A percentile compares a stretch with the other conserved stretches of the same genome.
These are phyloP conservation scores for Boletellus sp. DNA, from an alignment of 768 basidiomycete genomes.

Conservation along the genomic window DNA sequence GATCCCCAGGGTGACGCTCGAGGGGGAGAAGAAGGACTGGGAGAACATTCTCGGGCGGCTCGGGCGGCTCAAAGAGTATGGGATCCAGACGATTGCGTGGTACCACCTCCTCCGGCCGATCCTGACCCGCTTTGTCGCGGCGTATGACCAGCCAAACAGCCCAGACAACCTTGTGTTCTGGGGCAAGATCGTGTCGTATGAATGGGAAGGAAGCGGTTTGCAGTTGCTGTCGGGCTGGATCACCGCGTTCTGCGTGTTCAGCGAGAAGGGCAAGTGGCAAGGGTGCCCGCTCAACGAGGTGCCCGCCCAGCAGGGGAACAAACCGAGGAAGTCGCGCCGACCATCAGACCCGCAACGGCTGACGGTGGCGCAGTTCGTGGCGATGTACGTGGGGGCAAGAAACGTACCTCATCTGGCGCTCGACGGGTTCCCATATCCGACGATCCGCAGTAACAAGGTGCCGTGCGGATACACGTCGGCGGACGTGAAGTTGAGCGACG, in stretches of 20 bases:
- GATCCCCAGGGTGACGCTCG: constrained; percentile 43
- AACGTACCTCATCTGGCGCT: constrained; percentile 20
- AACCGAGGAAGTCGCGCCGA: constrained; percentile 31
- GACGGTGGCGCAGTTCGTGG: constrained; percentile 23
- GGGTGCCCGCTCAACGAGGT: constrained; percentile 30
- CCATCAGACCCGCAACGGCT: constrained; percentile 25
- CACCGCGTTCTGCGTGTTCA: constrained; percentile 35
- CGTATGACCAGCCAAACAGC: constrained; percentile 33
- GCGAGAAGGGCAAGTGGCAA: constrained; percentile 31
- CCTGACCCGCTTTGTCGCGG: constrained; percentile 33
- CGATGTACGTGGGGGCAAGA: constrained; percentile 24
- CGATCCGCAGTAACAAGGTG: constrained; percentile 24
- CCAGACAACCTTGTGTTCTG: constrained; percentile 36
- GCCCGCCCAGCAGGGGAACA: constrained; percentile 22
- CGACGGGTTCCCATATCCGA: constrained; percentile 30
- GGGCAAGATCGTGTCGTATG: constrained; percentile 34
- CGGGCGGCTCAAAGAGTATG: constrained; percentile 38
- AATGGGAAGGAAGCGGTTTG: constrained; percentile 25
- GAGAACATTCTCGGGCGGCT: constrained; percentile 32
- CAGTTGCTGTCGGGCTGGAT: constrained; percentile 39
- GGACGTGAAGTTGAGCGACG: constrained; percentile 28
- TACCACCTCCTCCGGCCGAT: constrained; percentile 39
- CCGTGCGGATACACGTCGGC: constrained; percentile 30
- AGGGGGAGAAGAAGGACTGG: constrained; percentile 41
- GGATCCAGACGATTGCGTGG: constrained; percentile 37